These are phyloP conservation scores for Apiospora hydei DNA, from an alignment of 2,329 filamentous ascomycete genomes.

Conservation along the genomic window DNA sequence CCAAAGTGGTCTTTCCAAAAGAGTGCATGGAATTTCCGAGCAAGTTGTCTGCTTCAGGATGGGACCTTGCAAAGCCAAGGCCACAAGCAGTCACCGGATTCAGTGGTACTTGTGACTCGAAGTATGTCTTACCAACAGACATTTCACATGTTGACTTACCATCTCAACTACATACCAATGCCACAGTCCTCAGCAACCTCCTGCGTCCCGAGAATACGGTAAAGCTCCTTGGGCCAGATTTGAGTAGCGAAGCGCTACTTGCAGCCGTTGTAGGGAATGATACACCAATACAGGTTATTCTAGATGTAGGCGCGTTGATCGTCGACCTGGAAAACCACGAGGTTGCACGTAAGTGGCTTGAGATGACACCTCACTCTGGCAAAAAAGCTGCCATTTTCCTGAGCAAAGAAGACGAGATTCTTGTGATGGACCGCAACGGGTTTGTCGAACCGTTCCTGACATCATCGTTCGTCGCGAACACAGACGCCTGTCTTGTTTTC, in stretches of 20 bases:
- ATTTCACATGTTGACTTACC: constrained; percentile 63
- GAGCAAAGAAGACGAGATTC: constrained; percentile 60
- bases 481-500: constrained; percentile 69
- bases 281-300: constrained; percentile 61
- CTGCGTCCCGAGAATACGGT: constrained; percentile 58
- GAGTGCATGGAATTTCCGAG: constrained; percentile 68
- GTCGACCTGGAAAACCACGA: constrained; percentile 66
- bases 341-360: constrained; percentile 64
- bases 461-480: constrained; percentile 64
- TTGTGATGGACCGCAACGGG: constrained; percentile 58
- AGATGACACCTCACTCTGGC: constrained; percentile 26
- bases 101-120: constrained; percentile 73
- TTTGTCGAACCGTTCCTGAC: constrained; percentile 57
- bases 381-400: constrained; percentile 64
- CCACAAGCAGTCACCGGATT: constrained; percentile 66
- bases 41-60: constrained; percentile 71
- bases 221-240: constrained; percentile 33
- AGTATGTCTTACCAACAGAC: constrained; percentile 61
- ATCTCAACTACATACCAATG: constrained; percentile 69
- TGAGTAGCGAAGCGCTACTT: not conserved
- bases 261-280: not conserved
- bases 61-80: constrained; percentile 66
- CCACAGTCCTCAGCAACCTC: constrained; percentile 66
- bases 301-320: constrained; percentile 76
- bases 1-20: constrained; percentile 64